Evolutionary conservation across 192 early-diverging fungal species (phyloP).

Genomic region (Backusella luteola): DNA sequence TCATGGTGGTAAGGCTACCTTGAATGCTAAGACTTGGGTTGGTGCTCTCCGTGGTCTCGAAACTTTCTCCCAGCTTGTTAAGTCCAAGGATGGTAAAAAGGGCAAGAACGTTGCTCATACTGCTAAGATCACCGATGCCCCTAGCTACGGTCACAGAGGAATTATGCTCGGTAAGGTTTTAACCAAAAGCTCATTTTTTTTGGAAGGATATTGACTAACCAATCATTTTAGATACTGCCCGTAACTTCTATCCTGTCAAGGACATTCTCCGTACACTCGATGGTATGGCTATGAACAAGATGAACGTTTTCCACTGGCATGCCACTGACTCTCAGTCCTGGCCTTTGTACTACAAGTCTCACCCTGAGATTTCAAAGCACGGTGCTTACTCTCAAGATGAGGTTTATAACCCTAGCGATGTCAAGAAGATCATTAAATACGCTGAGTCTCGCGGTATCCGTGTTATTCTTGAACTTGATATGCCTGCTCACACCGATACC

Average conservation of each 20-base stretch:
- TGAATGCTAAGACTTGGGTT: slow-evolving; percentile 58
- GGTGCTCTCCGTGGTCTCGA: slow-evolving; percentile 74
- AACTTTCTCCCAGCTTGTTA: slow-evolving; percentile 69
- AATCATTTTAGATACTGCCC: slow-evolving; percentile 45
- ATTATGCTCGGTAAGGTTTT: slow-evolving; percentile 45
- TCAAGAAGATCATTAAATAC: slow-evolving; percentile 64
- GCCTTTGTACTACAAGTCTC: slow-evolving; percentile 62
- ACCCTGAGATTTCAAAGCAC: slow-evolving; percentile 60
- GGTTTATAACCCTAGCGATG: slow-evolving; percentile 68
- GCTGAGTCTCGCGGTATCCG: slow-evolving; percentile 74
- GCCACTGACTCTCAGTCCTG: slow-evolving; percentile 68
- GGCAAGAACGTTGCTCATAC: slow-evolving; percentile 49
- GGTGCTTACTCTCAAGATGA: slow-evolving; percentile 65
- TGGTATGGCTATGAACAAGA: slow-evolving; percentile 70
- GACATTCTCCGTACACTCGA: slow-evolving; percentile 61
- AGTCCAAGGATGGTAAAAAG: slow-evolving; percentile 9
- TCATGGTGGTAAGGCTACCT: slow-evolving; percentile 43
- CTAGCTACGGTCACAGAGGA: slow-evolving; percentile 70
- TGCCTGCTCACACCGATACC: slow-evolving; percentile 73
- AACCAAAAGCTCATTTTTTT: no score
- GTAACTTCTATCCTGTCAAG: slow-evolving; percentile 64
- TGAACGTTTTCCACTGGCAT: slow-evolving; percentile 82
- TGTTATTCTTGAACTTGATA: slow-evolving; percentile 83
- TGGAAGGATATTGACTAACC: no score
- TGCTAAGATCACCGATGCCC: slow-evolving; percentile 58